Percentiles rank a stretch among this genome's conserved stretches.
These are phyloP conservation scores for Neurospora africana DNA, from an alignment of 495 filamentous ascomycete genomes.

Conservation along the genomic window DNA sequence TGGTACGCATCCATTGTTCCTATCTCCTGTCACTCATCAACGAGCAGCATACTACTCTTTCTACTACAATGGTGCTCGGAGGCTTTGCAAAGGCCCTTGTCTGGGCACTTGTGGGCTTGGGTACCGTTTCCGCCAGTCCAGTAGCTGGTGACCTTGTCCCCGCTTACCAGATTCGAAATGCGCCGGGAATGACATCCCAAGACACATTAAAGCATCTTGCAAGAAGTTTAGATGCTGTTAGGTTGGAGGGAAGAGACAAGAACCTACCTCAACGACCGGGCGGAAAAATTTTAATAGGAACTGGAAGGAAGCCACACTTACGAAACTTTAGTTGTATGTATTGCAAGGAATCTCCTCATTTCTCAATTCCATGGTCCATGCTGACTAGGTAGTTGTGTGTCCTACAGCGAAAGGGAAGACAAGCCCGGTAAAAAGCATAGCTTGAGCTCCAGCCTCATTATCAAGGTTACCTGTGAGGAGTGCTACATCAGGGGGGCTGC, in stretches of 20 bases:
- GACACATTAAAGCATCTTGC: not conserved
- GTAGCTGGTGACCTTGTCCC: not conserved
- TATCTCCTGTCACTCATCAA: not conserved
- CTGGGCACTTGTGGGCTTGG: not conserved
- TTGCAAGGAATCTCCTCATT: not conserved
- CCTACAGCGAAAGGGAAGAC: not conserved
- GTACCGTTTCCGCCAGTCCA: not conserved
- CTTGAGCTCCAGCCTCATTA: not conserved
- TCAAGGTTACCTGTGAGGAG: constrained; percentile 37
- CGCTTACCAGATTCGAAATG: not conserved
- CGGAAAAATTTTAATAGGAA: constrained; percentile 4
- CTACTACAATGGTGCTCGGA: not conserved
- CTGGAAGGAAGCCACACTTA: constrained; percentile 3
- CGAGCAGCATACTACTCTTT: not conserved
- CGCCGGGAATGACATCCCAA: not conserved
- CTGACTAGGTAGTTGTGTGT: not conserved
- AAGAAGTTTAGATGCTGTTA: not conserved
- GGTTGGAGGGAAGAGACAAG: not conserved
- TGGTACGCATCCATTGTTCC: not conserved
- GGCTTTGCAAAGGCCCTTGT: not conserved
- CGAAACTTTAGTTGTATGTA: not conserved
- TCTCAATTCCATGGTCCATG: not conserved
- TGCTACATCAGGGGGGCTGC: constrained; percentile 43
- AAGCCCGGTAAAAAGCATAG: not conserved
- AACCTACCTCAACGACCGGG: not conserved